phyloP scores from a whole-genome alignment of 179 eudicot genomes.

The Drosera spatulata region DNA sequence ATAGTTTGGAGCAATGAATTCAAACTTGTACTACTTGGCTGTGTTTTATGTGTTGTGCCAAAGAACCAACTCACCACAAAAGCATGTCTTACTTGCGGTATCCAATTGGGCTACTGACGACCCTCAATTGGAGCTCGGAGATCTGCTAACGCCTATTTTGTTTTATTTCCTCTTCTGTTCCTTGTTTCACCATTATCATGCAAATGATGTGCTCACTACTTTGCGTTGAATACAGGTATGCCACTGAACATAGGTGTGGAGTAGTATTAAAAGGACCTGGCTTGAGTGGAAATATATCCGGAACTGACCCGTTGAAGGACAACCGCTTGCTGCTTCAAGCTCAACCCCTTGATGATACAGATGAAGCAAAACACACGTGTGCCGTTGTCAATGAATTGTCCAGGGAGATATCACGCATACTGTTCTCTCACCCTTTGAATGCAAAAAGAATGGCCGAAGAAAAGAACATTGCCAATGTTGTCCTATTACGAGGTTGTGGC shows the following conservation, averaged over 20 bases:
- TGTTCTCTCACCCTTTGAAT: slow-evolving; percentile 77
- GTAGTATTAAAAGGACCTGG: slow-evolving; percentile 96
- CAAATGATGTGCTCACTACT: neutral
- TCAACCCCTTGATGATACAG: slow-evolving; percentile 71
- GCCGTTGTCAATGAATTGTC: slow-evolving; percentile 86
- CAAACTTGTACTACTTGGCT: no score
- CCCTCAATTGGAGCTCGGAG: no score
- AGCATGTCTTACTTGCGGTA: no score
- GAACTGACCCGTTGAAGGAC: slow-evolving; percentile 94
- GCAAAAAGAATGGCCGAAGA: slow-evolving; percentile 65
- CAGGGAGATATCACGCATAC: slow-evolving; percentile 73
- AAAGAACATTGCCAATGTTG: slow-evolving; percentile 78
- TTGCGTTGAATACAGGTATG: slow-evolving; percentile 52
- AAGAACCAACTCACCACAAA: no score
- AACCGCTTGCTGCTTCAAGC: slow-evolving; percentile 83
- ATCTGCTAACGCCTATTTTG: no score
- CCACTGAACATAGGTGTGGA: slow-evolving; percentile 98
- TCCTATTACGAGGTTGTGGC: slow-evolving; percentile 94
- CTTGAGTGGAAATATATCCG: slow-evolving; percentile 94
- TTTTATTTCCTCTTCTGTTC: no score
- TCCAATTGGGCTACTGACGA: no score
- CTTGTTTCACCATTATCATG: no score
- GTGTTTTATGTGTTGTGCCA: no score
- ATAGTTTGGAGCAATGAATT: no score
- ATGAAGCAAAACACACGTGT: slow-evolving; percentile 89